phyloP scores from a whole-genome alignment of 2,329 filamentous ascomycete species.

The Tolypocladium inflatum region DNA sequence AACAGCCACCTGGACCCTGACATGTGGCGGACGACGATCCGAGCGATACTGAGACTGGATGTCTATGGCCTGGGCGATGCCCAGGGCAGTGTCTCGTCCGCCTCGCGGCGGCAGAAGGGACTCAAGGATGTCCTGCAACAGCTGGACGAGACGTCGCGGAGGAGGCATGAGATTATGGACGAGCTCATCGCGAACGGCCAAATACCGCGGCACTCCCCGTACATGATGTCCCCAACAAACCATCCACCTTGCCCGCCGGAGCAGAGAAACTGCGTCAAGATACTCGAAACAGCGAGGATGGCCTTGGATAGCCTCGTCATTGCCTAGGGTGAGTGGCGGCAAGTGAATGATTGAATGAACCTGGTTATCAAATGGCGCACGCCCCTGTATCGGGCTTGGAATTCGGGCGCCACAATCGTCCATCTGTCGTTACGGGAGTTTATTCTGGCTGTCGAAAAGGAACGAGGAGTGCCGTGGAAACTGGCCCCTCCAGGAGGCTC shows the following conservation, averaged over 20 bases:
- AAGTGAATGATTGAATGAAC: not conserved
- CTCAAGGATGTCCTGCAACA: conserved; percentile 43
- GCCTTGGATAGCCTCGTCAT: conserved; percentile 48
- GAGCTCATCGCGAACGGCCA: conserved; percentile 30
- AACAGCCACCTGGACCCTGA: conserved; percentile 38
- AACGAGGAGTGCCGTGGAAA: not conserved
- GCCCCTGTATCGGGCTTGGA: not conserved
- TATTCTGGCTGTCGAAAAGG: not conserved
- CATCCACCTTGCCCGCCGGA: conserved; percentile 19
- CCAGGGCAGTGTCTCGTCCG: conserved; percentile 1
- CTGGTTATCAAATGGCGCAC: not conserved
- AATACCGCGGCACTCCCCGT: conserved; percentile 11
- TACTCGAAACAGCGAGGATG: conserved; percentile 44
- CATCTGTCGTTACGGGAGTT: not conserved
- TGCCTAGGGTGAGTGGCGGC: conserved; percentile 20
- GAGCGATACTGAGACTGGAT: conserved; percentile 45
- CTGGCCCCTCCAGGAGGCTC: not conserved
- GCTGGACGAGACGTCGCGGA: conserved; percentile 40
- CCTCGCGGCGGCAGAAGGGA: conserved; percentile 30
- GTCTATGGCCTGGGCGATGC: conserved; percentile 40
- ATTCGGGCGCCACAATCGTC: not conserved
- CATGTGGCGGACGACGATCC: conserved; percentile 43
- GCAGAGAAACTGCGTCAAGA: conserved; percentile 34
- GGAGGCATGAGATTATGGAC: conserved; percentile 41
- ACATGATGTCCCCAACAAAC: conserved; percentile 12